Evolutionary conservation across 2,329 filamentous ascomycete species (phyloP).

Genomic region (Pyrenochaeta sp.): DNA sequence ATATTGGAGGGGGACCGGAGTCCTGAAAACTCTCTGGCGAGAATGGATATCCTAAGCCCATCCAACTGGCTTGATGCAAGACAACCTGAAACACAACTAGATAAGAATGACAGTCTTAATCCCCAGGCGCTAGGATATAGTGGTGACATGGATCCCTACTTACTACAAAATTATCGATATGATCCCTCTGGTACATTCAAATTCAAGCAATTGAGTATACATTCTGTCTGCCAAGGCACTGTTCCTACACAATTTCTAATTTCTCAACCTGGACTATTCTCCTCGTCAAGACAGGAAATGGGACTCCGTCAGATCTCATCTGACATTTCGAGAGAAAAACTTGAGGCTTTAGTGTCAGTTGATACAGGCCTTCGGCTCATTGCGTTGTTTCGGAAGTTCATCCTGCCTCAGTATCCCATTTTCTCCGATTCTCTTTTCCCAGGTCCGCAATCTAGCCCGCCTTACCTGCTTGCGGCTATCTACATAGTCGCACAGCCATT

Average conservation of each 20-base stretch:
- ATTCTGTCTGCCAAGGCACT: conserved; percentile 8
- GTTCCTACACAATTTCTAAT: conserved; percentile 15
- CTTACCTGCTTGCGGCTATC: conserved; percentile 15
- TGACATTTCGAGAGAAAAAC: conserved; percentile 2
- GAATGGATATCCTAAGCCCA: not conserved
- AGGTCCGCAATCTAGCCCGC: conserved; percentile 5
- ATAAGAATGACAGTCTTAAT: conserved; percentile 3
- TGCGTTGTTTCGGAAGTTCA: conserved; percentile 10
- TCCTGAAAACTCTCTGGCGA: not conserved
- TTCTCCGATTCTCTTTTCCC: conserved; percentile 13
- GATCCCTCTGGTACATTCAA: conserved; percentile 9
- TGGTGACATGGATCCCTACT: conserved; percentile 18
- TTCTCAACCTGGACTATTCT: conserved; percentile 11
- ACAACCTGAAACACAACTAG: not conserved
- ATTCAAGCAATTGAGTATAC: conserved; percentile 19
- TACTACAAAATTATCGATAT: conserved; percentile 16
- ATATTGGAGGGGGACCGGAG: not conserved
- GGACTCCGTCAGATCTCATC: conserved; percentile 4
- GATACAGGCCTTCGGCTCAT: conserved; percentile 11
- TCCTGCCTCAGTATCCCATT: conserved; percentile 16
- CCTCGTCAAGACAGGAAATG: conserved; percentile 10
- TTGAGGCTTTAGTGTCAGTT: conserved; percentile 6
- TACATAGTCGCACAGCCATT: conserved; percentile 18
- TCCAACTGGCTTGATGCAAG: not conserved
- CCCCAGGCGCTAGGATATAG: conserved; percentile 17